These are phyloP conservation scores for Suhomyces prunicola DNA, from an alignment of 805 yeast species.

Conservation along the genomic window DNA sequence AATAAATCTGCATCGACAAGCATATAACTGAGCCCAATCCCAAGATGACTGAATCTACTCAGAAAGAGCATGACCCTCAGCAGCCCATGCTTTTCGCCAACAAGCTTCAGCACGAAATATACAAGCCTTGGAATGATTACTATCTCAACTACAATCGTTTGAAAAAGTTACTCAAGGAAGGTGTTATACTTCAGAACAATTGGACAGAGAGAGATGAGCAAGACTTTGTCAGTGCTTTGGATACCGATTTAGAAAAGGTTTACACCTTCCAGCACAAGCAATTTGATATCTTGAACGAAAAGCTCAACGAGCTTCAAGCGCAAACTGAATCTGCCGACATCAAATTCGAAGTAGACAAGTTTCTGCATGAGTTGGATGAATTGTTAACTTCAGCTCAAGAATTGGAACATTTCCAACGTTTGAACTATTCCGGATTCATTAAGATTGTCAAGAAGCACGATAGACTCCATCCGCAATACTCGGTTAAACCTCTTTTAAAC, in stretches of 20 bases:
- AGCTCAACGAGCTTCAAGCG: constrained; percentile 62
- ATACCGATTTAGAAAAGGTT: constrained; percentile 71
- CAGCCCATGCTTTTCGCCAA: constrained; percentile 77
- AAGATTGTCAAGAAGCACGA: constrained; percentile 97
- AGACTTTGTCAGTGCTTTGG: constrained; percentile 62
- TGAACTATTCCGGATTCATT: constrained; percentile 91
- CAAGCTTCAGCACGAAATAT: constrained; percentile 74
- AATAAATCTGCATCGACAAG: not conserved
- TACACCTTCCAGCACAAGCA: constrained; percentile 66
- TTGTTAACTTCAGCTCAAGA: constrained; percentile 74
- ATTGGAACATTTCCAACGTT: constrained; percentile 82
- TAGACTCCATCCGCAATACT: constrained; percentile 78
- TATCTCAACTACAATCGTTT: constrained; percentile 65
- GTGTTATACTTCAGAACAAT: constrained; percentile 42
- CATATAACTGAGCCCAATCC: not conserved
- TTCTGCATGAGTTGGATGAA: constrained; percentile 71
- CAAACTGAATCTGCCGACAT: constrained; percentile 39
- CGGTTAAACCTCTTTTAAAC: constrained; percentile 86
- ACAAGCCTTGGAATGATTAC: constrained; percentile 82
- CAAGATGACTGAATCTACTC: not conserved
- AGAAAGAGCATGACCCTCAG: constrained; percentile 6
- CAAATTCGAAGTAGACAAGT: constrained; percentile 54
- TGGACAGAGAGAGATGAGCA: constrained; percentile 77
- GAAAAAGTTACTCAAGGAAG: constrained; percentile 69
- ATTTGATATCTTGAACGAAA: constrained; percentile 64